These are phyloP conservation scores for Alternaria postmessia DNA, from an alignment of 2,329 filamentous ascomycete species.

Conservation along the genomic window DNA sequence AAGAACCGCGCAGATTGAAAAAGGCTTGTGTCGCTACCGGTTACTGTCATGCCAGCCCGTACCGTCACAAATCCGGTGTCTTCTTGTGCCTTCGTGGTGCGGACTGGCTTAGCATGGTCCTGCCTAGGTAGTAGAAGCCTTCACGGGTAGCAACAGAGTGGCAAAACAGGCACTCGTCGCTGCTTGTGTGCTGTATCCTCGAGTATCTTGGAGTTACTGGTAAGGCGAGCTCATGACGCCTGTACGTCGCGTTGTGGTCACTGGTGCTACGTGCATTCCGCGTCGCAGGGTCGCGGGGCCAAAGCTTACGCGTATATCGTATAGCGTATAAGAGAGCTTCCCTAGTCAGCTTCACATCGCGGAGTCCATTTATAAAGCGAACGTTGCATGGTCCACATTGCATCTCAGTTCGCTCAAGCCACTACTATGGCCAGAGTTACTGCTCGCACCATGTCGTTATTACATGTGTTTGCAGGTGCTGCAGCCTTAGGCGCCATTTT, in stretches of 20 bases:
- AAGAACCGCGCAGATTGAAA: not conserved
- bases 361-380: not conserved
- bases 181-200: not conserved
- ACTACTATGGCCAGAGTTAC: not conserved
- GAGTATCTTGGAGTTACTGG: not conserved
- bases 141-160: not conserved
- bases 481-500: not conserved
- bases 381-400: not conserved
- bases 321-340: not conserved
- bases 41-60: not conserved
- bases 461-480: not conserved
- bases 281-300: not conserved
- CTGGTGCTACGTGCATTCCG: not conserved
- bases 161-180: not conserved
- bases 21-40: not conserved
- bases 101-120: not conserved
- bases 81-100: not conserved
- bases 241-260: not conserved
- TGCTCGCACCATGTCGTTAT: not conserved
- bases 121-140: not conserved
- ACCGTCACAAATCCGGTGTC: not conserved
- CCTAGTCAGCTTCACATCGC: not conserved
- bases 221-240: not conserved
- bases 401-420: not conserved
- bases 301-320: constrained; percentile 3